Evolutionary conservation across 140 eudicot species (phyloP), one percentile per base, ranked within the genome.

Genomic region (Cichorium intybus): DNA sequence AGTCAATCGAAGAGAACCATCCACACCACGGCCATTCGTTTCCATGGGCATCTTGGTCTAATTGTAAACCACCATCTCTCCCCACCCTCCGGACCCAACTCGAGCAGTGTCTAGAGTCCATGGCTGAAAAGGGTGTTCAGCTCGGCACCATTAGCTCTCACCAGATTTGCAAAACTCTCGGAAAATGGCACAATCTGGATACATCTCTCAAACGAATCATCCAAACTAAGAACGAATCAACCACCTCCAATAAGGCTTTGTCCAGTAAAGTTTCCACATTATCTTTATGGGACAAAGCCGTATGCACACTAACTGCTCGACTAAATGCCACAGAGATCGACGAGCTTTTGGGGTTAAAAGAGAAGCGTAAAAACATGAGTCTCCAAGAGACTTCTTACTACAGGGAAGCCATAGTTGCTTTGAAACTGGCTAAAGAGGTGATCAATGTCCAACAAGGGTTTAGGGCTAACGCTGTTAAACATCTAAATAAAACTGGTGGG

Each of bases 1-100:
- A 85, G 35, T 76, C 88, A 0, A 74, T 87, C 5, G 56, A 75
- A 37, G 82, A 64, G 0, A 71, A 85, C 60, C 97, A 90, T 67
- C 97, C 97, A 0, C 58, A 54, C 54, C 86, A 87, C 24, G 86
- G 88, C 0, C 76, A 78, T 22, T 84, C 97, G 8, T 84, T 66
- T 67, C 97, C 97, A 7, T 90, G 97, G 97, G 58, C 77, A 0
- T 84, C 96, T 24, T 90, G 97, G 97, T 64, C 84, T 18, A 68
- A 55, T 60, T 84, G 86, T 67, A 52, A 80, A 2, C 74, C 86
- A 1, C 96, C 97, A 0, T 45, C 76, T 18, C 84, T 87, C 10
- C 57, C 70, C 28, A 52, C 77, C 1, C 84, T 91, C 20, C 62
- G 71, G 5, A 43, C 69, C 49, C 88, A 84, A 33, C 81, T 91